A percentile compares a stretch with the other conserved stretches of the same genome.
Conservation (phyloP, 495 filamentous ascomycete species). For the Hypoxylon perforatum region DNA sequence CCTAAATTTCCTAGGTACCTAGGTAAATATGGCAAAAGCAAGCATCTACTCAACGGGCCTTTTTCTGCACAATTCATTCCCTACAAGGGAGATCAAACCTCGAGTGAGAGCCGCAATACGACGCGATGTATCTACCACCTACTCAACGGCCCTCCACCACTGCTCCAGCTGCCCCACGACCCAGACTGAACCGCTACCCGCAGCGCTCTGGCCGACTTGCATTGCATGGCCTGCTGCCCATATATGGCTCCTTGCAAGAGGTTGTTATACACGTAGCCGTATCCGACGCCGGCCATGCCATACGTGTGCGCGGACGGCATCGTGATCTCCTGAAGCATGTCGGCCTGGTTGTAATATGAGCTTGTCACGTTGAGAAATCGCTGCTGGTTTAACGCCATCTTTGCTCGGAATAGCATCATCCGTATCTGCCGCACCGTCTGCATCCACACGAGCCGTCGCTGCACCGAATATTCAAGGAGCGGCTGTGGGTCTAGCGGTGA, state of each 20-base stretch:
- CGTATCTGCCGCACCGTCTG: constrained; percentile 40
- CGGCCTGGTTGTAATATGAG: constrained; percentile 7
- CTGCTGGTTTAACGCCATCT: constrained; percentile 37
- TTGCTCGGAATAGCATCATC: constrained; percentile 30
- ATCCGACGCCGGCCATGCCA: constrained; percentile 30
- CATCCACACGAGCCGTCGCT: constrained; percentile 35
- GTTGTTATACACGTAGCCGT: constrained; percentile 35
- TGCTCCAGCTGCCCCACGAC: constrained; percentile 32
- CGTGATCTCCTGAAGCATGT: constrained; percentile 23
- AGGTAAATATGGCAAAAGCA: too few species aligned
- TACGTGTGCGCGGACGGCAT: constrained; percentile 26
- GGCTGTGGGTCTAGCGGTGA: constrained; percentile 23
- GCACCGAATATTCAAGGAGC: constrained; percentile 30
- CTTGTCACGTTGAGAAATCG: constrained; percentile 23
- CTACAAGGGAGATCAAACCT: too few species aligned
- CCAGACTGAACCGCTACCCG: background rate
- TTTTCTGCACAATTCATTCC: too few species aligned
- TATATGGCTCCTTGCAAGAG: constrained; percentile 33
- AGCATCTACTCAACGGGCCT: too few species aligned
- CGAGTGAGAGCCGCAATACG: too few species aligned
- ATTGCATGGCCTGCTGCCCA: constrained; percentile 22
- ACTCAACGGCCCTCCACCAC: constrained; percentile 39
- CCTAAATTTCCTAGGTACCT: too few species aligned
- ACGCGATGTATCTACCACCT: too few species aligned
- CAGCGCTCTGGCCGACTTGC: constrained; percentile 6